Base-by-base conservation (phyloP, 2,329 filamentous ascomycete species). In the Colletotrichum trifolii region DNA sequence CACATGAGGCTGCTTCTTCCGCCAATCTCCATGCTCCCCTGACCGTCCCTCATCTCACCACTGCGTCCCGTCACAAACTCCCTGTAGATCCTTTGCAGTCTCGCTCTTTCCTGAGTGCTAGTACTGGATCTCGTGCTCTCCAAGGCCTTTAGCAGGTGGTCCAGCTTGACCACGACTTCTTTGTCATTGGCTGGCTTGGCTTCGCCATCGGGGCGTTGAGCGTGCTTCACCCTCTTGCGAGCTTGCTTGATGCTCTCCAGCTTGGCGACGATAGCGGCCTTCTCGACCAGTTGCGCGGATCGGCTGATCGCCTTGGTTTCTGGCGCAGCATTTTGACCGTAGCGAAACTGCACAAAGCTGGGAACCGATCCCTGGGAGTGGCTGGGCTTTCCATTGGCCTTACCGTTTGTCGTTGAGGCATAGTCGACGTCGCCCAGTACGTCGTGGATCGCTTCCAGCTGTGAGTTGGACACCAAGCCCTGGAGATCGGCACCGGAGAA, bases 381-480 rank as follows among this genome's bases (percentile, higher is more conserved):
- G 55, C 42, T 34, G 3, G 43, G 34, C 38, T 66, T 66, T 63
- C 64, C 68, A 69, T 71, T 73, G 75, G 63, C 75, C 78, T 69
- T 74, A 55, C 77, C 75, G 67, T 73, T 76, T n/a, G 76, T 73
- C 10, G 74, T 49, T 74, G 76, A 39, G 54, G 53, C 36, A 68
- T 72, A 15, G 71, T 73, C 34, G 70, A 70, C 72, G 47, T 88
- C 82, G 71, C 90, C 87, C 0, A 99, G 86, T 2, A 96, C 89
- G 70, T 97, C 94, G 74, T 99, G 96, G 69, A 99, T 97, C 35
- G 96, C 96, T 79, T 98, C 95, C 6, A 99, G 85, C 75, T 99
- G 96, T 0, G 96, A 94, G 70, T 99, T 99, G 72, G 97, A 97
- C 47, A 98, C 89, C 7, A 99, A 86, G 0, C 95, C 96, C 76